Percentiles rank a stretch among this genome's conserved stretches.
Conservation (phyloP, 192 early-diverging fungal genomes). For the Hyaloraphidium curvatum region DNA sequence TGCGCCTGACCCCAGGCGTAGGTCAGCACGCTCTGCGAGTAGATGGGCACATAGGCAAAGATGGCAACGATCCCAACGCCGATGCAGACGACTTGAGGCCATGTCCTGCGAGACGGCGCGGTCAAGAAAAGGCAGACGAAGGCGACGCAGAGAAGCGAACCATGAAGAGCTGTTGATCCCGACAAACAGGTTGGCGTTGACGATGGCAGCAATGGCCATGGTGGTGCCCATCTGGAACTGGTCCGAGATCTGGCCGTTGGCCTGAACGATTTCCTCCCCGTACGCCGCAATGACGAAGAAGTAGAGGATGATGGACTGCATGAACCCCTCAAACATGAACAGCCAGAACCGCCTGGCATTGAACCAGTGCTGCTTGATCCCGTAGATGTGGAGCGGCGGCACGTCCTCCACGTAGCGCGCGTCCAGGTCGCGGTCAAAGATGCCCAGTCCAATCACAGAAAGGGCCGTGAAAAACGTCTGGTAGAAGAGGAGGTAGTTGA, state of each 20-base stretch:
- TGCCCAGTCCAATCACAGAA: conserved; percentile 57
- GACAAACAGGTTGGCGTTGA: conserved; percentile 62
- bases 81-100: conserved; percentile 27
- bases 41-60: conserved; percentile 8
- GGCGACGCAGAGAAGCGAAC: conserved; percentile 22
- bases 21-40: conserved; percentile 10
- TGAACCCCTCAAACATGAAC: conserved; percentile 44
- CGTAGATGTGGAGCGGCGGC: conserved; percentile 62
- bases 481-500: conserved; percentile 67
- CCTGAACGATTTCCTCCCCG: no score
- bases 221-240: conserved; percentile 41
- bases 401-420: conserved; percentile 39
- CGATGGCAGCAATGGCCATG: conserved; percentile 47
- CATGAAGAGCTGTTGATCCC: conserved; percentile 50
- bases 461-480: conserved; percentile 74
- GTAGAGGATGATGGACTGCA: conserved; percentile 50
- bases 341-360: conserved; percentile 55
- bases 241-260: no score
- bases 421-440: conserved; percentile 70
- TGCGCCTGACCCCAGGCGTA: conserved; percentile 29
- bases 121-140: conserved; percentile 23
- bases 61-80: conserved; percentile 22
- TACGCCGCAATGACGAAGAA: conserved; percentile 44
- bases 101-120: conserved; percentile 37
- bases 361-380: conserved; percentile 51